Base-by-base conservation (phyloP, 352 stramenopile species). In the Thalassiosira delicatula region DNA sequence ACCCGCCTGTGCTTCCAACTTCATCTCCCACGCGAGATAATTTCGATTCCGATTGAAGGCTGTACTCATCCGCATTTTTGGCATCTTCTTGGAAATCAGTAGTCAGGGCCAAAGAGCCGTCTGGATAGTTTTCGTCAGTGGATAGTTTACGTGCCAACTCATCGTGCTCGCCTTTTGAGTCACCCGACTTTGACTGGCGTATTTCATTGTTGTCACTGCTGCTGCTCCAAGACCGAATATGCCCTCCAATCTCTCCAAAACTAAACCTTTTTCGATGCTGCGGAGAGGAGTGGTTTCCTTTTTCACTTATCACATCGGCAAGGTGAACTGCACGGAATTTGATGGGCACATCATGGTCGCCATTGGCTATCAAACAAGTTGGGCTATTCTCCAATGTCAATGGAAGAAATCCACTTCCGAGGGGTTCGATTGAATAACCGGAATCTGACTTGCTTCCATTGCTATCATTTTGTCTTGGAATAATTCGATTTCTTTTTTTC, bases 261-360 rank as follows among this genome's bases (percentile, higher is more conserved):
- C 71, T 84, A 32, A 53, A 74, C 9, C 2, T 14, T 46, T 76
- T 66, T 11, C n/a, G 23, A 53, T 81, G 49, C 21, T 60, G 46
- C 44, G 46, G 32, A 23, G 54, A 8, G 42, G 63, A 42, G 23
- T 49, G 35, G 21, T 32, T 19, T 54, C 35, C 40, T 5, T 23
- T 19, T 29, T 40, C 46, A 19, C 25, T 51, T 42, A 42, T 27
- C 40, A 14, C 44, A 40, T 70, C 51, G 11, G 29, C 29, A 40
- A 85, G 14, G 29, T 76, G 57, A 21, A 76, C 8, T 63, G 85
- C 76, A 71, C 76, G 72, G 33, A 88, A 90, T 19, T 79, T 57
- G 69, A 95, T 86, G 32, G 85, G 85, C 14, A 95, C 83, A 66
- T 91, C 79, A 62, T 95, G 84, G 32, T 88, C 74, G 12, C 89